Base-by-base conservation (phyloP, 345 rosid species). In the Rhizophora mangle region DNA sequence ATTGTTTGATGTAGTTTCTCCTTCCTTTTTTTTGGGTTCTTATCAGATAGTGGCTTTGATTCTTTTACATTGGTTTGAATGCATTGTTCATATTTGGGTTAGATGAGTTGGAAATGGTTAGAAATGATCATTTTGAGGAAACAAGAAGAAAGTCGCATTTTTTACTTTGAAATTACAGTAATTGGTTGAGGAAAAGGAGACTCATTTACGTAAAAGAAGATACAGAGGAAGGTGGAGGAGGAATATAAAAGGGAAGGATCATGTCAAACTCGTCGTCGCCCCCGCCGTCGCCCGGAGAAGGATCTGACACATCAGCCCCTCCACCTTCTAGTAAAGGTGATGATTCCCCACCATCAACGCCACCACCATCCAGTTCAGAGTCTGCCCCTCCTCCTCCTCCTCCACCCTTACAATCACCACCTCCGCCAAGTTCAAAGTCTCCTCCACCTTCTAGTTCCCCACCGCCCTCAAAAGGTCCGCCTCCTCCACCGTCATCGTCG, bases 181-280 rank as follows among this genome's bases (percentile, higher is more conserved):
- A 43, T n/a, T 65, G 57, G n/a, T 53, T n/a, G n/a, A 26, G 60
- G 21, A 57, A 31, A 62, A 6, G 24, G 24, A 37, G 49, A 26
- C 20, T 2, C 3, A 22, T 24, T 19, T 52, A 6, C 32, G 4
- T 2, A 34, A 22, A 36, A 29, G 7, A 36, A 5, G 55, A 27
- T 34, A 29, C 11, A 5, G 52, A 57, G 37, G 49, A 46, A 13
- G 30, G 63, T 36, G 63, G 47, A 22, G 51, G 39, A 43, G 16
- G 26, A 34, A 39, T 32, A 24, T 32, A 24, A 19, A 64, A 39
- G 63, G 39, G 52, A 47, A 43, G 55, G 56, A 64, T 21, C 70
- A 86, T 84, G 90, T 78, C 86, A 67, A 64, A 71, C 76, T 82
- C 82, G 65, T 85, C 59, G 1, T 34, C 18, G 3, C n/a, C 56